Percentiles rank a stretch among this genome's conserved stretches.
Evolutionary conservation across 2,329 filamentous ascomycete genomes (phyloP).

Genomic region (Monosporascus sp.): DNA sequence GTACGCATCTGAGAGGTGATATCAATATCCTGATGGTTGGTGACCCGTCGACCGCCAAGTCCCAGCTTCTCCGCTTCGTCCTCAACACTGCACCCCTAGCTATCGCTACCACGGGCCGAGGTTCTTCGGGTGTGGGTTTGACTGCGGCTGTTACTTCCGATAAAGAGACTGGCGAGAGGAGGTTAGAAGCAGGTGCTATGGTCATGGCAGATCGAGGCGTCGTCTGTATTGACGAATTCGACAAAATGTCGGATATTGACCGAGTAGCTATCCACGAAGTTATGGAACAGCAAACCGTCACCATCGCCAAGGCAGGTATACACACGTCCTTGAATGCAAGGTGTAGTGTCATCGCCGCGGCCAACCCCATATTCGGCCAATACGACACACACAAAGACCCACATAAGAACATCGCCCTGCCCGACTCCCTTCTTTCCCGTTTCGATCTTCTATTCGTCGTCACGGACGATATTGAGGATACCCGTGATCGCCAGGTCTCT

Average conservation of each 20-base stretch:
- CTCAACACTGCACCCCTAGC: constrained; percentile 94
- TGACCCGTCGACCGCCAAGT: constrained; percentile 97
- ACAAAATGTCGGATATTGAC: constrained; percentile 99
- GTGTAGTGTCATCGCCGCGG: constrained; percentile 92
- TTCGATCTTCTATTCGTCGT: constrained; percentile 98
- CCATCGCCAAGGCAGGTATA: constrained; percentile 96
- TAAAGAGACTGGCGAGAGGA: constrained; percentile 93
- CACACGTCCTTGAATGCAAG: constrained; percentile 95
- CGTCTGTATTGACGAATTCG: constrained; percentile 98
- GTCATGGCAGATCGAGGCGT: constrained; percentile 95
- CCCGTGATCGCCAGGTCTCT: constrained; percentile 82
- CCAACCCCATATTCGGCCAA: constrained; percentile 96
- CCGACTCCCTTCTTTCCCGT: constrained; percentile 93
- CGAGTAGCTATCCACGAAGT: constrained; percentile 99
- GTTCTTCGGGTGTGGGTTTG: constrained; percentile 94
- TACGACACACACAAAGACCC: constrained; percentile 98
- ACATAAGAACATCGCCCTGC: constrained; percentile 95
- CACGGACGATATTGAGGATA: constrained; percentile 96
- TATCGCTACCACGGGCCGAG: constrained; percentile 93
- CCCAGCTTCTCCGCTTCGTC: constrained; percentile 94
- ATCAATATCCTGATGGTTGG: constrained; percentile 99
- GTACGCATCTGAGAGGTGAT: constrained; percentile 94
- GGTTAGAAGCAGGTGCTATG: constrained; percentile 97
- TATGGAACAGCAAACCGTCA: constrained; percentile 99
- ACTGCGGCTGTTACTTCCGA: constrained; percentile 95